Conservation (phyloP, 2,329 filamentous ascomycete genomes). For the Trichoderma asperellum region DNA sequence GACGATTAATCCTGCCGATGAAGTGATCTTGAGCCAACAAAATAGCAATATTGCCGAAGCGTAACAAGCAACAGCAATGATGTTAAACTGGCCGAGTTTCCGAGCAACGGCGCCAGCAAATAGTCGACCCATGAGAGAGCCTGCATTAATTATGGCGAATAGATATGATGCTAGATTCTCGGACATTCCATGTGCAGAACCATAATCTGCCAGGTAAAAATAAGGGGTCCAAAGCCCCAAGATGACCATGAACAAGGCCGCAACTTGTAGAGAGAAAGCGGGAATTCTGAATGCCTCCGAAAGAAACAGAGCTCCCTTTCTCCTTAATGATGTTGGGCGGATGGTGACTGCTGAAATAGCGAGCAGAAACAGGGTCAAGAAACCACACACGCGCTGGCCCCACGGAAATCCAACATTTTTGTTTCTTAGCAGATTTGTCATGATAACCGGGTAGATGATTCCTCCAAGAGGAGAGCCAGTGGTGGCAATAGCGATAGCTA, state of each 20-base stretch:
- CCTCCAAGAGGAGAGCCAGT: constrained; percentile 18
- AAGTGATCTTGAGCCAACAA: constrained; percentile 12
- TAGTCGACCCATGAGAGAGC: background rate
- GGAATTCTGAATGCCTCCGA: constrained; percentile 8
- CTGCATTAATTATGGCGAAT: constrained; percentile 10
- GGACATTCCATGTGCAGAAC: constrained; percentile 10
- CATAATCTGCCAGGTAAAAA: constrained; percentile 16
- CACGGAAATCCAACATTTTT: background rate
- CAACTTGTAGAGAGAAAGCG: constrained; percentile 18
- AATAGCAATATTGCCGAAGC: background rate
- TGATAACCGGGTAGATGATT: constrained; percentile 17
- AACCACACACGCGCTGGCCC: constrained; percentile 9
- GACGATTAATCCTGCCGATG: background rate
- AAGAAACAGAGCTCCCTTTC: constrained; percentile 7
- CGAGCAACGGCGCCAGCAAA: constrained; percentile 16
- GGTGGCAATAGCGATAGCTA: constrained; percentile 18
- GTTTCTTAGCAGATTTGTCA: constrained; percentile 10
- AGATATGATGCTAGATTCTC: constrained; percentile 9
- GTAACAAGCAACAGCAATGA: constrained; percentile 9
- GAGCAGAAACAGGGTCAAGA: constrained; percentile 8
- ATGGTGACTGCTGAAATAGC: constrained; percentile 10
- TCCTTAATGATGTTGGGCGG: constrained; percentile 6
- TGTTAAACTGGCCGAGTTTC: constrained; percentile 8
- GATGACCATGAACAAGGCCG: constrained; percentile 14
- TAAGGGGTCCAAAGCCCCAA: constrained; percentile 15